phyloP scores from a whole-genome alignment of 83 land plant genomes.

The Picea abies region DNA sequence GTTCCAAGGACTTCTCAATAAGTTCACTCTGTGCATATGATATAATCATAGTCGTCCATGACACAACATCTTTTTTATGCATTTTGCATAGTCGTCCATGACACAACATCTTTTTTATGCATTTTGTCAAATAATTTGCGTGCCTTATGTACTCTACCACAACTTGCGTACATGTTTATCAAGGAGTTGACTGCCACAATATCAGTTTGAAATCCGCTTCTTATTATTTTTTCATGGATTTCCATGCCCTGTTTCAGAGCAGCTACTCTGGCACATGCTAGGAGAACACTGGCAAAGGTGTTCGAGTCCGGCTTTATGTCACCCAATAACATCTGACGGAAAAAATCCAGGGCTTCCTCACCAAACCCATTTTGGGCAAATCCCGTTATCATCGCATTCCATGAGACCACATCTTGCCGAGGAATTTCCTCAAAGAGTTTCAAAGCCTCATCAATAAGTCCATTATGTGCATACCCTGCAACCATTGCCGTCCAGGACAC shows the following conservation, averaged over 20 bases:
- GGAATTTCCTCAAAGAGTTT: constrained; percentile 37
- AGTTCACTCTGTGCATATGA: constrained; percentile 25
- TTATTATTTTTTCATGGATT: constrained; percentile 36
- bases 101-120: too few relatives aligned
- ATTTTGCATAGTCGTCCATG: too few relatives aligned
- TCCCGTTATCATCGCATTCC: too few relatives aligned
- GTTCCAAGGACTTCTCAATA: constrained; percentile 4
- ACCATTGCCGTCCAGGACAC: constrained; percentile 49
- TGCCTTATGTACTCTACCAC: constrained; percentile 34
- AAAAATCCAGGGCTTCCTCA: constrained; percentile 26
- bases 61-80: constrained; percentile 31
- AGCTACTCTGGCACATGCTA: constrained; percentile 27
- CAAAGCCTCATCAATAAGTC: constrained; percentile 28
- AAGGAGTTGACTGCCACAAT: constrained; percentile 36
- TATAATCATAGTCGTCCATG: constrained; percentile 60
- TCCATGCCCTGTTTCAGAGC: constrained; percentile 25
- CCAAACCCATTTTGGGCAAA: constrained; percentile 4
- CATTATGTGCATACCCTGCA: constrained; percentile 31
- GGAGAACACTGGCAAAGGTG: constrained; percentile 43
- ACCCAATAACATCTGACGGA: constrained; percentile 30
- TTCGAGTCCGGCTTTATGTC: constrained; percentile 28
- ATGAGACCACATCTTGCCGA: too few relatives aligned
- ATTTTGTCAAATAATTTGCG: constrained; percentile 39
- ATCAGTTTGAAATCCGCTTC: constrained; percentile 28
- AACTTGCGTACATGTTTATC: constrained; percentile 41